A percentile compares a stretch with the other conserved stretches of the same genome.
Conservation (phyloP, 2,329 filamentous ascomycete genomes). For the Neofusicoccum ribis region DNA sequence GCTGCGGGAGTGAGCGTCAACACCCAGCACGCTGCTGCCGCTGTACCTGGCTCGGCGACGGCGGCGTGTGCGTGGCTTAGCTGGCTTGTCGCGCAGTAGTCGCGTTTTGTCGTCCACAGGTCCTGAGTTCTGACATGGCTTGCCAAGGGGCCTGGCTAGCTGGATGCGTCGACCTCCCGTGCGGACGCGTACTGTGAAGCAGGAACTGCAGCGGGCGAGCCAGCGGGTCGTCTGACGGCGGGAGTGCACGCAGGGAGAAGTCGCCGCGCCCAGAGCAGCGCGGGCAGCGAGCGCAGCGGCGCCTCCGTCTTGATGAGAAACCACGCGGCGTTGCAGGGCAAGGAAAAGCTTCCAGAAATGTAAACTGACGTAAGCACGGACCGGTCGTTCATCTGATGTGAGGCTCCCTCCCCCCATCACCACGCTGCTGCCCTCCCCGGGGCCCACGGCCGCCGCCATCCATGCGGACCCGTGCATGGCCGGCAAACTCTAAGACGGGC, state of each 20-base stretch:
- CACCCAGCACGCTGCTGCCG: neutral
- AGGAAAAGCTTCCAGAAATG: neutral
- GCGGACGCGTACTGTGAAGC: neutral
- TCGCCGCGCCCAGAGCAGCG: neutral
- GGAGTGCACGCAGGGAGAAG: no score
- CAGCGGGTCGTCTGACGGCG: neutral
- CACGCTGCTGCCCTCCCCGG: neutral
- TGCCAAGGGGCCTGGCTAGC: no score
- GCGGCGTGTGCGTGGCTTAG: neutral
- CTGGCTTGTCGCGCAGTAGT: neutral
- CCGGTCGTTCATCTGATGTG: slow-evolving; percentile 7
- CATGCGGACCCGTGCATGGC: neutral
- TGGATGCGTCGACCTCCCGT: neutral
- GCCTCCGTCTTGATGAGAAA: neutral
- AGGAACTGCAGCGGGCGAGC: neutral
- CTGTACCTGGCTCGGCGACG: neutral
- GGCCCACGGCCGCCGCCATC: neutral
- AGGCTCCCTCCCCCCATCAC: neutral
- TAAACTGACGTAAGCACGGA: slow-evolving; percentile 11
- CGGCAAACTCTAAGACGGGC: neutral
- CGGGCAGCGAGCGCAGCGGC: neutral
- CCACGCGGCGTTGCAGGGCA: slow-evolving; percentile 7
- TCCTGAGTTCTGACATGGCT: neutral
- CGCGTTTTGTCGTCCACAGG: no score
- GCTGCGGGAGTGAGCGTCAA: neutral